phyloP scores from a whole-genome alignment of 2,329 filamentous ascomycete genomes.

The Fusarium setosum region DNA sequence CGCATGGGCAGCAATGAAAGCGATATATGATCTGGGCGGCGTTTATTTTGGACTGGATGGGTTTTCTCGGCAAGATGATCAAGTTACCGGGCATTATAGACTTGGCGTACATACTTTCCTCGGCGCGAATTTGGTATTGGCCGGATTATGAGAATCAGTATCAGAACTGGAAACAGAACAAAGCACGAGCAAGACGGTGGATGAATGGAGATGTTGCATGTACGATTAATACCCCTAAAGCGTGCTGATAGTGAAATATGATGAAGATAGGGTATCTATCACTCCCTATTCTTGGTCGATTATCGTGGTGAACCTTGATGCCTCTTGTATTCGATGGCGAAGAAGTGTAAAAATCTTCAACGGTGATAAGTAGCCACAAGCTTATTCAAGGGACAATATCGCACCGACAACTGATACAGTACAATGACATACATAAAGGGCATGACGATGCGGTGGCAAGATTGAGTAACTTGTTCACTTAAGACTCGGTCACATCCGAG shows the following conservation, averaged over 20 bases:
- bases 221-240: conserved; percentile 41
- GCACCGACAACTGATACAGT: not conserved
- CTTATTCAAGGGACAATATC: not conserved
- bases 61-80: conserved; percentile 3
- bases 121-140: conserved; percentile 7
- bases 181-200: conserved; percentile 10
- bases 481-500: conserved; percentile 18
- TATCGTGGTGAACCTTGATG: not conserved
- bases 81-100: conserved; percentile 33
- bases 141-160: conserved; percentile 14
- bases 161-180: conserved; percentile 23
- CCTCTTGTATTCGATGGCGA: not conserved
- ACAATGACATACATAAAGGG: conserved; percentile 30
- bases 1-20: conserved; percentile 23
- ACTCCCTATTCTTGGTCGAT: too few relatives aligned
- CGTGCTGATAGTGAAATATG: conserved; percentile 14
- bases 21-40: conserved; percentile 25
- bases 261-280: conserved; percentile 5
- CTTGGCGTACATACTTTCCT: conserved; percentile 24
- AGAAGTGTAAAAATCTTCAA: not conserved
- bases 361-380: not conserved
- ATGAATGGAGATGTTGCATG: conserved; percentile 26
- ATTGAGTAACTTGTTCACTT: conserved; percentile 1
- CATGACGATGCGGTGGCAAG: conserved; percentile 15
- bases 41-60: conserved; percentile 23